phyloP scores from a whole-genome alignment of 139 green algal genomes.

The Marvania coccoides region DNA sequence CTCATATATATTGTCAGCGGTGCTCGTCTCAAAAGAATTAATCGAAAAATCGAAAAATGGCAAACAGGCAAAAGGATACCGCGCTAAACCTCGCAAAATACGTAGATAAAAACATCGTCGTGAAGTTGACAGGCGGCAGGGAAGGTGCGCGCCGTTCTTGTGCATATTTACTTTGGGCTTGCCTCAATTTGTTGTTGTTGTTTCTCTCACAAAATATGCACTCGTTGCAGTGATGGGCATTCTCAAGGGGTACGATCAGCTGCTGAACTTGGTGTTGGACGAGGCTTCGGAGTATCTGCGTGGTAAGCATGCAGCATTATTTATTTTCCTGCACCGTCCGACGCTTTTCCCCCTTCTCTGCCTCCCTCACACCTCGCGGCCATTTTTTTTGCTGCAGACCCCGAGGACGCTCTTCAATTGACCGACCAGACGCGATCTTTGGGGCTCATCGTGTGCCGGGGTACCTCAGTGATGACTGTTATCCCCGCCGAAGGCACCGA shows the following conservation, averaged over 20 bases:
- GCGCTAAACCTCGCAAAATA: conserved; percentile 90
- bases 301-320: conserved; percentile 38
- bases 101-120: conserved; percentile 90
- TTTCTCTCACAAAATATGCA: background rate
- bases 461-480: conserved; percentile 90
- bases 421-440: conserved; percentile 75
- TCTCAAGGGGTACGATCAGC: conserved; percentile 96
- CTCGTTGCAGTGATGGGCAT: conserved; percentile 52
- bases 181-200: background rate
- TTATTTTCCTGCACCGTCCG: background rate
- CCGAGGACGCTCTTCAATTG: conserved; percentile 73
- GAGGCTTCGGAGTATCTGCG: conserved; percentile 85
- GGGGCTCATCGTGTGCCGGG: conserved; percentile 80
- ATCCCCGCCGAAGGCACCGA: conserved; percentile 75
- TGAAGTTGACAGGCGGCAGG: conserved; percentile 88
- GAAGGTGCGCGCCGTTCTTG: conserved; percentile 67
- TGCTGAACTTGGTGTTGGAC: conserved; percentile 97
- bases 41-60: conserved; percentile 38
- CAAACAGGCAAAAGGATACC: conserved; percentile 82
- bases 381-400: conserved; percentile 47
- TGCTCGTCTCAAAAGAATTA: no score
- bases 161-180: no score
- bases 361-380: no score
- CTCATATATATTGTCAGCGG: no score
- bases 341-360: background rate